phyloP scores from a whole-genome alignment of 768 basidiomycete species.

The Galerina marginata region DNA sequence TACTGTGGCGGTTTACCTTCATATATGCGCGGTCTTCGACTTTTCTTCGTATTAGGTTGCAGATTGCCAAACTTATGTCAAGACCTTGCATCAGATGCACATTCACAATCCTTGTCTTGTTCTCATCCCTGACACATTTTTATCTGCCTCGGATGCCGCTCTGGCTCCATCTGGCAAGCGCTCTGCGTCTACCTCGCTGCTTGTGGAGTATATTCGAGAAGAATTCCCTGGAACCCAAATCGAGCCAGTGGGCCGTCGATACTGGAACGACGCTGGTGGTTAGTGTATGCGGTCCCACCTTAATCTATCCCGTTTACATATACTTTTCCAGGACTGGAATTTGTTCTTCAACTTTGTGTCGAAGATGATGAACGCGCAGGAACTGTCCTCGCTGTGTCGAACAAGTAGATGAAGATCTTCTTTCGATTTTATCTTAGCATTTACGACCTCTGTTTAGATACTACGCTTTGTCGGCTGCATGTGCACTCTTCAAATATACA shows the following conservation, averaged over 20 bases:
- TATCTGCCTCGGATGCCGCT: constrained; percentile 60
- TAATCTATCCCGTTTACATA: not conserved
- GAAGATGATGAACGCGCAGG: constrained; percentile 85
- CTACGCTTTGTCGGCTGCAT: constrained; percentile 84
- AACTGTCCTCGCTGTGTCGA: constrained; percentile 76
- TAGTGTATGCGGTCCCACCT: constrained; percentile 10
- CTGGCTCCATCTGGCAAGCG: constrained; percentile 50
- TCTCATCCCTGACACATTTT: constrained; percentile 83
- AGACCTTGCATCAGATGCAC: constrained; percentile 86
- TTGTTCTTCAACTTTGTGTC: constrained; percentile 76
- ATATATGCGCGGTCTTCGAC: constrained; percentile 10
- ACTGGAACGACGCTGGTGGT: constrained; percentile 89
- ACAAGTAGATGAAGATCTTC: constrained; percentile 61
- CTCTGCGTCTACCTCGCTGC: constrained; percentile 54
- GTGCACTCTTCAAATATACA: constrained; percentile 87
- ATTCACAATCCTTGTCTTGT: constrained; percentile 73
- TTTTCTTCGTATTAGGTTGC: constrained; percentile 57
- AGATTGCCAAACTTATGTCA: constrained; percentile 89
- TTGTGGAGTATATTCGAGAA: constrained; percentile 75
- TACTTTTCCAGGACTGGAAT: constrained; percentile 68
- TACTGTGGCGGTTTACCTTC: constrained; percentile 27
- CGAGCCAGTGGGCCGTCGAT: constrained; percentile 75
- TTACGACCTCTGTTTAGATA: constrained; percentile 55
- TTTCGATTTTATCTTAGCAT: not conserved
- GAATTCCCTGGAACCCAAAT: constrained; percentile 73